Evolutionary conservation across 345 rosid genomes (phyloP).

Genomic region (Angophora floribunda): DNA sequence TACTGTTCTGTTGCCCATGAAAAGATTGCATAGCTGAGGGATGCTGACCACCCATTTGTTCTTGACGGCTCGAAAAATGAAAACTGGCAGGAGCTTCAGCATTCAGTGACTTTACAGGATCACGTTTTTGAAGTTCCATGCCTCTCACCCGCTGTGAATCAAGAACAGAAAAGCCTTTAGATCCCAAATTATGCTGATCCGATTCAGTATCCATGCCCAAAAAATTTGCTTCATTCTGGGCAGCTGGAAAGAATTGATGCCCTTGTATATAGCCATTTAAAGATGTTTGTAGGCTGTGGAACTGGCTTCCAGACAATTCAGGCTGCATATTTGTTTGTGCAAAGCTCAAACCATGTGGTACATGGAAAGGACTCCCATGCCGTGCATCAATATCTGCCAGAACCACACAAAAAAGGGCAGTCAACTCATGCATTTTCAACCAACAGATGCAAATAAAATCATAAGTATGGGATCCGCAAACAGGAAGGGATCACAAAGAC

Average conservation of each 20-base stretch:
- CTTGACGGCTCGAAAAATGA: conserved; percentile 63
- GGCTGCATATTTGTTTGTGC: conserved; percentile 39
- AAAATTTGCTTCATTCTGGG: conserved; percentile 50
- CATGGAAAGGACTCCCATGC: conserved; percentile 33
- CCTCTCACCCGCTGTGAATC: conserved; percentile 37
- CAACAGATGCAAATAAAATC: not conserved
- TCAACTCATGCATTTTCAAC: not conserved
- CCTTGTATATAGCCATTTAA: conserved; percentile 65
- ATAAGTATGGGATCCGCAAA: not conserved
- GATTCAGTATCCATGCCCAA: conserved; percentile 55
- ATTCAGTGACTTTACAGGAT: conserved; percentile 34
- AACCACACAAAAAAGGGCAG: conserved; percentile 15
- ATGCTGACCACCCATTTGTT: conserved; percentile 48
- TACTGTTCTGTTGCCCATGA: conserved; percentile 64
- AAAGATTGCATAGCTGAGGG: conserved; percentile 52
- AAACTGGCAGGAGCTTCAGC: conserved; percentile 59
- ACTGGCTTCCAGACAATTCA: conserved; percentile 42
- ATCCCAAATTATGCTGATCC: conserved; percentile 31
- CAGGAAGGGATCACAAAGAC: not conserved
- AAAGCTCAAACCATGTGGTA: conserved; percentile 46
- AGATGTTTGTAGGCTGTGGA: conserved; percentile 43
- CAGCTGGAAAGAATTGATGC: conserved; percentile 29
- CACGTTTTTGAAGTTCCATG: conserved; percentile 34
- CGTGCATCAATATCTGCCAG: conserved; percentile 54
- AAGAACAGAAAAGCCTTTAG: conserved; percentile 36